Evolutionary conservation across 352 stramenopile species (phyloP).

Genomic region (Pythium rhizo-oryzae): DNA sequence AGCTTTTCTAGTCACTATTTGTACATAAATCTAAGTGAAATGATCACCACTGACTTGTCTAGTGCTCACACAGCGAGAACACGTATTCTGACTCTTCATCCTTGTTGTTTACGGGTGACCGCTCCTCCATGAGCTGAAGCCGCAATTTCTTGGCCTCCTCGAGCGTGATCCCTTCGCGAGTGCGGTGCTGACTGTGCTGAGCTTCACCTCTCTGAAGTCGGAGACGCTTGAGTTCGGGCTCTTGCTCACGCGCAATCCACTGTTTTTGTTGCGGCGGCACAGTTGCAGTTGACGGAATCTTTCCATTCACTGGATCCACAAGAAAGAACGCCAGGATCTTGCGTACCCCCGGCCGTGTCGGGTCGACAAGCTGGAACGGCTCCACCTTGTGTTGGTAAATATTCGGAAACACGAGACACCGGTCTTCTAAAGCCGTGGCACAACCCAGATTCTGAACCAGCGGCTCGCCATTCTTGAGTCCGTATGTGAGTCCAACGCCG

Average conservation of each 20-base stretch:
- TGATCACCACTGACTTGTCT: too few relatives aligned
- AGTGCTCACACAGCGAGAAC: slow-evolving; percentile 23
- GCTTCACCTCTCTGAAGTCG: not conserved
- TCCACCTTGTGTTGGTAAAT: slow-evolving; percentile 34
- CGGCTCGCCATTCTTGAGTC: not conserved
- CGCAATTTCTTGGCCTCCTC: slow-evolving; percentile 12
- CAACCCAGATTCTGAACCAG: slow-evolving; percentile 25
- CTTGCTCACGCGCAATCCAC: slow-evolving; percentile 1
- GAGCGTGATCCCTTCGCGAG: slow-evolving; percentile 9
- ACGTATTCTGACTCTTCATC: slow-evolving; percentile 3
- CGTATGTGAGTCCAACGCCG: slow-evolving; percentile 15
- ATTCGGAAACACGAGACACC: slow-evolving; percentile 38
- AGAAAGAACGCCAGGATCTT: slow-evolving; percentile 47
- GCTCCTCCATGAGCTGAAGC: slow-evolving; percentile 5
- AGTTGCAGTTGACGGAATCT: slow-evolving; percentile 29
- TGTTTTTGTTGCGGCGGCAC: slow-evolving; percentile 40
- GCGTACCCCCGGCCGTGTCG: slow-evolving; percentile 23
- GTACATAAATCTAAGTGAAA: too few relatives aligned
- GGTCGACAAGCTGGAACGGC: slow-evolving; percentile 32
- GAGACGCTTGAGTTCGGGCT: not conserved
- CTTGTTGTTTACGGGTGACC: not conserved
- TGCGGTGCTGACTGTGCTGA: not conserved
- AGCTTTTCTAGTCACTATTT: too few relatives aligned
- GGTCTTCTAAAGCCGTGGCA: slow-evolving; percentile 22
- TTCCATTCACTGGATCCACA: slow-evolving; percentile 21